Percentiles rank a stretch among this genome's conserved stretches.
phyloP scores from a whole-genome alignment of 768 basidiomycete species.

The Lepiota brunneoincarnata region DNA sequence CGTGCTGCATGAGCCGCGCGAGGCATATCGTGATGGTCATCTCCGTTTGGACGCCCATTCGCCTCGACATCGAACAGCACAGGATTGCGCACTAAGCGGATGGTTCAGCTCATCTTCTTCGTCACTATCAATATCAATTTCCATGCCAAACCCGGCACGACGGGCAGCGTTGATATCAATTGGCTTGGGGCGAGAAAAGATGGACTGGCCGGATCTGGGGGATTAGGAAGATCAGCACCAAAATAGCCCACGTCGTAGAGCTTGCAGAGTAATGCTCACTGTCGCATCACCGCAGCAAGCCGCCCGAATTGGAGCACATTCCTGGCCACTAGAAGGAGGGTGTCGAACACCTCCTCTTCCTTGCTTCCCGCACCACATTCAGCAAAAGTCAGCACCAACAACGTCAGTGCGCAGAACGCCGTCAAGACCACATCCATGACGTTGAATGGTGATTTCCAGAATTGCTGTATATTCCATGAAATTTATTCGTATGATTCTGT shows the following conservation, averaged over 20 bases:
- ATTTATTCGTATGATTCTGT: not conserved
- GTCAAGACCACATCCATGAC: constrained; percentile 87
- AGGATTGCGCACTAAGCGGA: constrained; percentile 56
- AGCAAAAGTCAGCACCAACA: constrained; percentile 86
- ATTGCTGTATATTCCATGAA: constrained; percentile 60
- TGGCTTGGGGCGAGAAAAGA: constrained; percentile 82
- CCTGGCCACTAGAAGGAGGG: constrained; percentile 84
- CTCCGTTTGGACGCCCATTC: constrained; percentile 19
- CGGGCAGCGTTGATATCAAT: constrained; percentile 78
- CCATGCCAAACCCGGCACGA: constrained; percentile 62
- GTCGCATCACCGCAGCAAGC: constrained; percentile 89
- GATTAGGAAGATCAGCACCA: constrained; percentile 10
- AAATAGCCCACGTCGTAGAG: constrained; percentile 9
- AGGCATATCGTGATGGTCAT: constrained; percentile 47
- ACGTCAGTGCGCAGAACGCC: constrained; percentile 82
- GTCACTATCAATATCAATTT: constrained; percentile 71
- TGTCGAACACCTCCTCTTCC: constrained; percentile 94
- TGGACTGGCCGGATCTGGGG: constrained; percentile 79
- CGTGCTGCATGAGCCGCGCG: constrained; percentile 49
- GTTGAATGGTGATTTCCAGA: constrained; percentile 95
- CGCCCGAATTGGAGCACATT: constrained; percentile 93
- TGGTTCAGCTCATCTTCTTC: constrained; percentile 58
- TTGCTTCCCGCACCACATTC: constrained; percentile 80
- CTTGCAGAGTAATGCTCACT: constrained; percentile 50
- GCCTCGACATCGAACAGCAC: constrained; percentile 60